Evolutionary conservation across 495 filamentous ascomycete genomes (phyloP).

Genomic region (Trichoderma asperelloides): DNA sequence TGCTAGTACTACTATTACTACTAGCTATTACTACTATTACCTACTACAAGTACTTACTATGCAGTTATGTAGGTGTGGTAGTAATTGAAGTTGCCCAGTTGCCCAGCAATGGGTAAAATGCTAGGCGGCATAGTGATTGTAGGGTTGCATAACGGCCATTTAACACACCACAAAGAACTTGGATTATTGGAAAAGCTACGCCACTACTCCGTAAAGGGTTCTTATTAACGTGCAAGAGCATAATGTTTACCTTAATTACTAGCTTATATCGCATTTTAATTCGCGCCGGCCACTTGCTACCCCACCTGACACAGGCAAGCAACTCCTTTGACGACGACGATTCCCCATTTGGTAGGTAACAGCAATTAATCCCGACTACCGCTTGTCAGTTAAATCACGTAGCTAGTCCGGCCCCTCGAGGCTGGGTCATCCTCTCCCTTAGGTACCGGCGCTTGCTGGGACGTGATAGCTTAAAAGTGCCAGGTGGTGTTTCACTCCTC

Average conservation of each 20-base stretch:
- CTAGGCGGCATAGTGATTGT: neutral
- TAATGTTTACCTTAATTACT: constrained; percentile 4
- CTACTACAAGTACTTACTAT: too few species aligned
- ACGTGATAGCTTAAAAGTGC: neutral
- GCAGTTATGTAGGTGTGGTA: too few species aligned
- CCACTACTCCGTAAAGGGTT: too few species aligned
- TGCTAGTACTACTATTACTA: too few species aligned
- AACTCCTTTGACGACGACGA: neutral
- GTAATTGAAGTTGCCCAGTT: too few species aligned
- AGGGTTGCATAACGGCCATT: neutral
- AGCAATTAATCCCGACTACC: neutral
- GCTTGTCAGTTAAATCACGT: neutral
- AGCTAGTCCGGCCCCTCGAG: neutral
- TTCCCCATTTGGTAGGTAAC: neutral
- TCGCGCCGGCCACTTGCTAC: neutral
- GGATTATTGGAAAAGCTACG: too few species aligned
- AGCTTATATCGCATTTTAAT: neutral
- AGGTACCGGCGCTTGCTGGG: neutral
- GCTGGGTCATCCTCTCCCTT: neutral
- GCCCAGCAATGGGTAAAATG: neutral
- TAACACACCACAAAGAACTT: too few species aligned
- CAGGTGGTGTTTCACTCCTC: neutral
- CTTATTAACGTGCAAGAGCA: neutral
- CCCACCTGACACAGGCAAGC: neutral
- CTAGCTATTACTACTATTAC: too few species aligned